Conservation (phyloP, 495 filamentous ascomycete species). For the Pseudomonodictys pantanalensis region DNA sequence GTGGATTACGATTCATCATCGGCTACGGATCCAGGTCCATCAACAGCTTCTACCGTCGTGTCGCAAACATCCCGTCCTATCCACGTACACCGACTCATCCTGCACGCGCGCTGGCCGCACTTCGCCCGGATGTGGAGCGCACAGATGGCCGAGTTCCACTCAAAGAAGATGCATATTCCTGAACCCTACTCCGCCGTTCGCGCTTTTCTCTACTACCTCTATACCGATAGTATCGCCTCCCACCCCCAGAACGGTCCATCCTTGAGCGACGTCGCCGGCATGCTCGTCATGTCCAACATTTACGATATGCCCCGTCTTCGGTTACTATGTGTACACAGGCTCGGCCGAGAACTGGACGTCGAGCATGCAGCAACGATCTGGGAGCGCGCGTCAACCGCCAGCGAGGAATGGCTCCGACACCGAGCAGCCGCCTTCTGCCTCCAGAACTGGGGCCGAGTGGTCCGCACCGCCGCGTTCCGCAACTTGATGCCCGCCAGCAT, state of each 20-base stretch:
- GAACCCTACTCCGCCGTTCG: slow-evolving; percentile 93
- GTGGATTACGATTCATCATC: slow-evolving; percentile 55
- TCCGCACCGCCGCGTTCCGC: slow-evolving; percentile 82
- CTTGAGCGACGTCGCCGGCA: slow-evolving; percentile 83
- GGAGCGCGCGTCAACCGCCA: slow-evolving; percentile 85
- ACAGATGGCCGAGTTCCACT: slow-evolving; percentile 96
- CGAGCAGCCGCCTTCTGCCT: slow-evolving; percentile 86
- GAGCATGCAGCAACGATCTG: slow-evolving; percentile 93
- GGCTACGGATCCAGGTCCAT: background rate
- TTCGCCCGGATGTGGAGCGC: slow-evolving; percentile 85
- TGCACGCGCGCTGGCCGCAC: slow-evolving; percentile 94
- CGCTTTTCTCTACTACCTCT: slow-evolving; percentile 92
- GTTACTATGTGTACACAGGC: slow-evolving; percentile 79
- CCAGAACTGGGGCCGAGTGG: slow-evolving; percentile 90
- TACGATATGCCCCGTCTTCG: slow-evolving; percentile 94
- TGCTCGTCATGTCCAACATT: slow-evolving; percentile 95
- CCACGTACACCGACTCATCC: slow-evolving; percentile 86
- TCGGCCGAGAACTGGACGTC: slow-evolving; percentile 85
- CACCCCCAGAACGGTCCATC: slow-evolving; percentile 56
- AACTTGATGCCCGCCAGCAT: slow-evolving; percentile 71
- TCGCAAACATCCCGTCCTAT: slow-evolving; percentile 65
- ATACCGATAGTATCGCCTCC: slow-evolving; percentile 84
- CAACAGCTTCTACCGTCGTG: slow-evolving; percentile 37
- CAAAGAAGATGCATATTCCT: slow-evolving; percentile 94
- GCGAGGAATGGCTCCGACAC: slow-evolving; percentile 87